Percentiles rank a stretch among this genome's conserved stretches.
Evolutionary conservation across 2,329 filamentous ascomycete species (phyloP).

Genomic region (Pezizomycotina sp.): DNA sequence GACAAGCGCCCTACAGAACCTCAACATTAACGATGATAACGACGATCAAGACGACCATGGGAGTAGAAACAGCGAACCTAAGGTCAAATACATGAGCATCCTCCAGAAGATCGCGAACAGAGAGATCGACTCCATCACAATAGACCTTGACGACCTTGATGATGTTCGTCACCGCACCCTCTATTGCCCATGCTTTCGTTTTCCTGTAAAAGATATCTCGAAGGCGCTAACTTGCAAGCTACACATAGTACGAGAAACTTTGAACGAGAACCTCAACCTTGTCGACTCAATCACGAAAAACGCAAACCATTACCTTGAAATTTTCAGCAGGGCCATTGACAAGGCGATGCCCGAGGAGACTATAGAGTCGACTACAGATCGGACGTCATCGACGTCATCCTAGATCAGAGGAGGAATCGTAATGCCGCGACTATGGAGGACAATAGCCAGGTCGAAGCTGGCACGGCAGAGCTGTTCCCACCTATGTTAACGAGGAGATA

Average conservation of each 20-base stretch:
- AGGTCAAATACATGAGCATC: constrained; percentile 74
- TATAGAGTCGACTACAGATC: constrained; percentile 84
- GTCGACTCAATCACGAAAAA: constrained; percentile 78
- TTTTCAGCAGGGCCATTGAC: constrained; percentile 77
- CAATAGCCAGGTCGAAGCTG: constrained; percentile 43
- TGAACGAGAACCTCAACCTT: constrained; percentile 50
- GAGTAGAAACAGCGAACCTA: constrained; percentile 33
- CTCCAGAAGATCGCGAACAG: constrained; percentile 78
- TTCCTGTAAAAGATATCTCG: too few relatives aligned
- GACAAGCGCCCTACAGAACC: constrained; percentile 63
- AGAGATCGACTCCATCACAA: constrained; percentile 55
- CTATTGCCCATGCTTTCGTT: constrained; percentile 4
- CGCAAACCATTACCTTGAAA: constrained; percentile 86
- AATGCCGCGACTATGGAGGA: constrained; percentile 55
- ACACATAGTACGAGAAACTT: constrained; percentile 50
- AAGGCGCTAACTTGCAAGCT: background rate
- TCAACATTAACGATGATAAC: constrained; percentile 75
- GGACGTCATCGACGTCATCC: constrained; percentile 89
- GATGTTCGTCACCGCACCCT: constrained; percentile 38
- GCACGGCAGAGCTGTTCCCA: constrained; percentile 69
- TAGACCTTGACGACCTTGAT: constrained; percentile 78
- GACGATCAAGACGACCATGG: constrained; percentile 77
- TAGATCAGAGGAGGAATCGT: constrained; percentile 73
- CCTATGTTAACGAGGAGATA: constrained; percentile 84
- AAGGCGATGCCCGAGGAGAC: constrained; percentile 65